These are phyloP conservation scores for Phytophthora fragariae DNA, from an alignment of 352 stramenopile species.

Conservation along the genomic window DNA sequence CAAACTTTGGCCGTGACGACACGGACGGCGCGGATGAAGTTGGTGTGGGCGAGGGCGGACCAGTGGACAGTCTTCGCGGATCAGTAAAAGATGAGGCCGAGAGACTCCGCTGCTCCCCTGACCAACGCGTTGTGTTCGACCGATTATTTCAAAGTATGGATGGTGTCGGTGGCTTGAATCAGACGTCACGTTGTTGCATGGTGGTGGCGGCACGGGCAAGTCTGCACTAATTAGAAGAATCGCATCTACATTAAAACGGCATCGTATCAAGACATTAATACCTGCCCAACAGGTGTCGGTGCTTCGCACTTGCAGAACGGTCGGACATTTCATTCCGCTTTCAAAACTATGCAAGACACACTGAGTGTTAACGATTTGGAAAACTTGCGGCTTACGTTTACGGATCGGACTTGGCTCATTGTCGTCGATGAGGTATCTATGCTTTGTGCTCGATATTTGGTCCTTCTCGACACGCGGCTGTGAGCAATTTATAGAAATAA, in stretches of 20 bases:
- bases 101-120: constrained; percentile 4
- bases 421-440: constrained; percentile 36
- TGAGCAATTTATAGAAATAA: constrained; percentile 19
- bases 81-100: not conserved
- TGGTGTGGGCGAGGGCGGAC: not conserved
- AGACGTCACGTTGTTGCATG: constrained; percentile 20
- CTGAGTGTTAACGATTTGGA: constrained; percentile 18
- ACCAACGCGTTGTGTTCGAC: constrained; percentile 16
- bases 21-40: not conserved
- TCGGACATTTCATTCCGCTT: constrained; percentile 17
- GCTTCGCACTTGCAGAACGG: constrained; percentile 14
- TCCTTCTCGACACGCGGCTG: constrained; percentile 22
- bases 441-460: constrained; percentile 18
- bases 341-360: not conserved
- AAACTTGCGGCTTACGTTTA: constrained; percentile 22
- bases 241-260: not conserved
- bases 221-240: constrained; percentile 4
- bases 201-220: constrained; percentile 21
- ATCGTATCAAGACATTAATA: constrained; percentile 2
- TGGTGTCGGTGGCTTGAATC: not conserved
- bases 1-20: not conserved
- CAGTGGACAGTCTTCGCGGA: too few relatives aligned
- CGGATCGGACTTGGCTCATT: constrained; percentile 19
- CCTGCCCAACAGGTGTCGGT: constrained; percentile 21
- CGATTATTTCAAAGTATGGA: constrained; percentile 9